These are phyloP conservation scores for Phaeoacremonium minimum DNA, from an alignment of 2,329 filamentous ascomycete species.

Conservation along the genomic window DNA sequence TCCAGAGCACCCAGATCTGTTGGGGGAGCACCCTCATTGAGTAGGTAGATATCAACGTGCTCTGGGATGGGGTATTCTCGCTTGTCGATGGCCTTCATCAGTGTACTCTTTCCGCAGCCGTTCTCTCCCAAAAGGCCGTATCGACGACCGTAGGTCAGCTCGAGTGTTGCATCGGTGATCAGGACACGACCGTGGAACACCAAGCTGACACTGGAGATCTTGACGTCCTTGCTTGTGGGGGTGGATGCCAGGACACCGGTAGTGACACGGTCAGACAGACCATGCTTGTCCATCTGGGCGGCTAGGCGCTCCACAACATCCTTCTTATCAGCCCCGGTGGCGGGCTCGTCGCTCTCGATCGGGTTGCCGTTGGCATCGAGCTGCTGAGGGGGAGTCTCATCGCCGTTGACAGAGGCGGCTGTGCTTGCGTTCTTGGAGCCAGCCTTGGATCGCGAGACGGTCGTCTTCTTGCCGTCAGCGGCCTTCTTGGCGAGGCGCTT, in stretches of 20 bases:
- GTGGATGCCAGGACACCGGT: slow-evolving; percentile 93
- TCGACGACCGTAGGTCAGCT: slow-evolving; percentile 86
- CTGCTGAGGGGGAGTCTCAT: slow-evolving; percentile 52
- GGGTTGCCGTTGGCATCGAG: slow-evolving; percentile 60
- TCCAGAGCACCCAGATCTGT: slow-evolving; percentile 87
- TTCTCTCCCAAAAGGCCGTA: slow-evolving; percentile 98
- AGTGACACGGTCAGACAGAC: slow-evolving; percentile 94
- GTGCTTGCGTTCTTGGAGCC: slow-evolving; percentile 62
- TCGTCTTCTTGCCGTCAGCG: slow-evolving; percentile 72
- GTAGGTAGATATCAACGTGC: slow-evolving; percentile 94
- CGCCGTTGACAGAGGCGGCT: slow-evolving; percentile 65
- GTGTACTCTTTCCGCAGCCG: slow-evolving; percentile 97
- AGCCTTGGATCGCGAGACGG: slow-evolving; percentile 60
- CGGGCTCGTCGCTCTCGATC: slow-evolving; percentile 56
- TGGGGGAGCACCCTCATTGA: slow-evolving; percentile 93
- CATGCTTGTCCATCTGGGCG: slow-evolving; percentile 92
- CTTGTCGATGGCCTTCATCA: slow-evolving; percentile 88
- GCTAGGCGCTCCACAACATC: slow-evolving; percentile 82
- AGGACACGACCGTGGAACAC: slow-evolving; percentile 98
- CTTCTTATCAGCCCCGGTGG: slow-evolving; percentile 67
- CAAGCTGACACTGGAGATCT: slow-evolving; percentile 88
- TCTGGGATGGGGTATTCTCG: slow-evolving; percentile 96
- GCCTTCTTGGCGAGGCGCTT: slow-evolving; percentile 70
- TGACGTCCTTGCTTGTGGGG: slow-evolving; percentile 83
- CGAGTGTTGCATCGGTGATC: slow-evolving; percentile 88